A percentile compares a stretch with the other conserved stretches of the same genome.
These are phyloP conservation scores for Polygonum maritimum DNA, from an alignment of 148 eudicot genomes.

Conservation along the genomic window DNA sequence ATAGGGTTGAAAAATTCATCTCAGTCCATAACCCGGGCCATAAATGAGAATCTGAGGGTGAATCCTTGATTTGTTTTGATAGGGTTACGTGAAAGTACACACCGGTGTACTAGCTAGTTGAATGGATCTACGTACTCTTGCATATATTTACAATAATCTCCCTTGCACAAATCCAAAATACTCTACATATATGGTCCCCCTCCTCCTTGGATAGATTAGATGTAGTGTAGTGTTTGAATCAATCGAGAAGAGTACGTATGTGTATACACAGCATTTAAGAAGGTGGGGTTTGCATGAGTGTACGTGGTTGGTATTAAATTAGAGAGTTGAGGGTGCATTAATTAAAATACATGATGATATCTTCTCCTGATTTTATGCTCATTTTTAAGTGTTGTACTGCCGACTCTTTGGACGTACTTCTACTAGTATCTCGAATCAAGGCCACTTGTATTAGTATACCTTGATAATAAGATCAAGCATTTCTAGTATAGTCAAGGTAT, in stretches of 20 bases:
- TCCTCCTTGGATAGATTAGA: background rate
- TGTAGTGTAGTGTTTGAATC: background rate
- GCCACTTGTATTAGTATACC: background rate
- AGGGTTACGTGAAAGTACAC: background rate
- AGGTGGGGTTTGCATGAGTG: background rate
- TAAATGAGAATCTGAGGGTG: background rate
- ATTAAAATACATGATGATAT: background rate
- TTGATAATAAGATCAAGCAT: background rate
- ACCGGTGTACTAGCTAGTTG: background rate
- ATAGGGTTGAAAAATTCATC: background rate
- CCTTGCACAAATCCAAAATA: background rate
- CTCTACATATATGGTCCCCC: background rate
- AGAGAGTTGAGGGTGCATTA: background rate
- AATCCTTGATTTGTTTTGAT: background rate
- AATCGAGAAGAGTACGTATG: background rate
- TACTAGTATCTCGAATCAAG: background rate
- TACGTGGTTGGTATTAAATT: background rate
- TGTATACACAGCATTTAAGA: background rate
- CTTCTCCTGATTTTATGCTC: slow-evolving; percentile 1
- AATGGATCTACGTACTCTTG: no score
- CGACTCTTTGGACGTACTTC: background rate
- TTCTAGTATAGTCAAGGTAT: background rate
- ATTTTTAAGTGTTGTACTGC: background rate
- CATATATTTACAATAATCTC: background rate
- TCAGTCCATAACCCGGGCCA: background rate